Base-by-base conservation (phyloP, 2,329 filamentous ascomycete genomes). In the Thelonectria discophora region DNA sequence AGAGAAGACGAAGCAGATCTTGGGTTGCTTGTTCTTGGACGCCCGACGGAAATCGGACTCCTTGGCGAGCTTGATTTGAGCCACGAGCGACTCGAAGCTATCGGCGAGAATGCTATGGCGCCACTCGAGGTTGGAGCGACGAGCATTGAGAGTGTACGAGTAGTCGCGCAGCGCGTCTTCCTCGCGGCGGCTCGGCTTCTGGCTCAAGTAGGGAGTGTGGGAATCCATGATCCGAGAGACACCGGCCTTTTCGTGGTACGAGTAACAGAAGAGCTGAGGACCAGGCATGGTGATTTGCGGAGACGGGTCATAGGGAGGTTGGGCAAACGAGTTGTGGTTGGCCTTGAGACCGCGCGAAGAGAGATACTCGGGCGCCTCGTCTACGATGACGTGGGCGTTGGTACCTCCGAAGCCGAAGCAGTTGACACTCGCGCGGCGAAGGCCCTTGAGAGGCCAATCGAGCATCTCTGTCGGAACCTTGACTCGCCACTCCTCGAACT, bases 361-460 rank as follows among this genome's bases (percentile, higher is more conserved):
- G 5, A 83, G 68, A 55, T 81, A 82, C 17, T 74, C 73, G 3
- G 77, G 74, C 3, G 80, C 79, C 57, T 83, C 81, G 43, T 86
- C 83, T 48, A 86, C 62, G 40, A 85, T 80, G 1, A 81, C 77
- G 63, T 87, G 84, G 1, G 80, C 81, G 51, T 86, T 86, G 3
- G 84, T 84, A 42, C 85, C 85, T 1, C 85, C 85, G 66, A 84
- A 87, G 2, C 85, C 85, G 65, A 87, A 88, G 60, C 80, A 84
- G 66, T 86, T 87, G 64, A 87, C 77, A 59, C 81, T 84, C 43
- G 80, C 81, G 18, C 84, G 80, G 1, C 82, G 79, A 13, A 80
- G 72, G 10, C 81, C 79, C 0, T 73, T 49, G 1, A 76, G 52
- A 0, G 82, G 82, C 82, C 82, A 85, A 18, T 77, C 69, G 1